Evolutionary conservation across 352 stramenopile genomes (phyloP), one percentile per base, ranked within the genome.

Genomic region (Globisporangium irregulare): DNA sequence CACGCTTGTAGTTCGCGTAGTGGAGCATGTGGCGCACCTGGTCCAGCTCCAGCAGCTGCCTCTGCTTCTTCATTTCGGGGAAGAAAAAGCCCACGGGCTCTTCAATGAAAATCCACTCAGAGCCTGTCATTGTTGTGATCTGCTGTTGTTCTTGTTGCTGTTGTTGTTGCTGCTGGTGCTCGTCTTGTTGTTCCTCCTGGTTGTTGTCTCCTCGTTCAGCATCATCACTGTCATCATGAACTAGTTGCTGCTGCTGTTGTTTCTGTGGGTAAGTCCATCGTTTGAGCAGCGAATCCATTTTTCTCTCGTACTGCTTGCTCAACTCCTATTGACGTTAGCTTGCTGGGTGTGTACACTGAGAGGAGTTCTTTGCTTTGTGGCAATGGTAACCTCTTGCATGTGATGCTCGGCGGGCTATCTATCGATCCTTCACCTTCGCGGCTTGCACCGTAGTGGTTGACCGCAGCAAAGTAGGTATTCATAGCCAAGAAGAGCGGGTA

Each of bases 21-120:
- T 89, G 82, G 15, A 91, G 71, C 46, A 87, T 48, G 32, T 89
- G 72, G 29, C 76, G 73, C 12, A 79, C 79, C 71, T 92, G 85
- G 53, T 93, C 83, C 18, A 93, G 73, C 38, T 87, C 75, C 25
- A 93, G 62, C 29, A 76, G 66, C 4, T 85, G 72, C 24, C 66
- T 74, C 55, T 72, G 71, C 36, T 76, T 78, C 56, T 79, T 70
- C 51, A 89, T 80, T 8, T 66, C 68, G 7, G 74, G 76, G 32
- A 86, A 50, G 34, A 90, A 81, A 59, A 85, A 78, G 4, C 84
- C 81, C 4, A 67, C 69, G 1, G 79, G 74, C 32, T 91, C 82
- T 34, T 90, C 82, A 20, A 92, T 74, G 22, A 77, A 74, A 15
- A 91, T 63, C 82, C 76, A 90, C 50, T 93, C 81, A n/a, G 51